These are phyloP conservation scores for Lithocarpus polystachyus DNA, from an alignment of 306 rosid species.

Conservation along the genomic window DNA sequence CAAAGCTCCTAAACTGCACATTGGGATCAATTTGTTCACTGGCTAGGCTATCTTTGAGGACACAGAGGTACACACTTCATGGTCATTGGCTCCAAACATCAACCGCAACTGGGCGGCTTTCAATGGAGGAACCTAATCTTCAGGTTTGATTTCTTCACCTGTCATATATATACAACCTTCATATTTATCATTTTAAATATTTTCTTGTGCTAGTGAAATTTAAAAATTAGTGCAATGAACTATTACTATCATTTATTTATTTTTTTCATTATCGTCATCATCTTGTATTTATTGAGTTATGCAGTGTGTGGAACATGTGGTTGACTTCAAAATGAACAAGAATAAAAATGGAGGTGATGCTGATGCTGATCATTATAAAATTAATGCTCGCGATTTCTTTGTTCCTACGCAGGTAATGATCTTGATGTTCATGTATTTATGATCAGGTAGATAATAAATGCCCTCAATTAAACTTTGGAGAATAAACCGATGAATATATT, in stretches of 20 bases:
- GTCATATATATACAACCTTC: not conserved
- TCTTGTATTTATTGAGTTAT: slow-evolving; percentile 14
- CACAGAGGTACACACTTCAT: slow-evolving; percentile 82
- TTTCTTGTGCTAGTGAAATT: not conserved
- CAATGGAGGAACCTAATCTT: slow-evolving; percentile 98
- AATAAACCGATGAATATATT: not conserved
- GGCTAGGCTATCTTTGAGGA: slow-evolving; percentile 63
- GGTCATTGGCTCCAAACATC: slow-evolving; percentile 98
- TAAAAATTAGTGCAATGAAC: slow-evolving; percentile 8
- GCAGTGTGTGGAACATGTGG: slow-evolving; percentile 91
- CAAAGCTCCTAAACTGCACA: slow-evolving; percentile 86
- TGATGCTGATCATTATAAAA: slow-evolving; percentile 36
- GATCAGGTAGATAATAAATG: not conserved
- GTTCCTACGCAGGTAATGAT: slow-evolving; percentile 77
- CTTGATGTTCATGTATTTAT: not conserved
- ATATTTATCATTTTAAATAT: not conserved
- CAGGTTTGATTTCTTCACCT: slow-evolving; percentile 58
- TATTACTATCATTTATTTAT: not conserved
- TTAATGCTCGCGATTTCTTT: slow-evolving; percentile 92
- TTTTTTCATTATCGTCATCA: not conserved
- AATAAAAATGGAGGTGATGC: slow-evolving; percentile 46
- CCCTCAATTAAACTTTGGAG: not conserved
- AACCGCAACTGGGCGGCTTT: slow-evolving; percentile 97
- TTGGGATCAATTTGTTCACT: slow-evolving; percentile 89
- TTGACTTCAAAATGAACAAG: slow-evolving; percentile 63